phyloP scores from a whole-genome alignment of 352 stramenopile genomes.

The Phytopythium kandeliae region DNA sequence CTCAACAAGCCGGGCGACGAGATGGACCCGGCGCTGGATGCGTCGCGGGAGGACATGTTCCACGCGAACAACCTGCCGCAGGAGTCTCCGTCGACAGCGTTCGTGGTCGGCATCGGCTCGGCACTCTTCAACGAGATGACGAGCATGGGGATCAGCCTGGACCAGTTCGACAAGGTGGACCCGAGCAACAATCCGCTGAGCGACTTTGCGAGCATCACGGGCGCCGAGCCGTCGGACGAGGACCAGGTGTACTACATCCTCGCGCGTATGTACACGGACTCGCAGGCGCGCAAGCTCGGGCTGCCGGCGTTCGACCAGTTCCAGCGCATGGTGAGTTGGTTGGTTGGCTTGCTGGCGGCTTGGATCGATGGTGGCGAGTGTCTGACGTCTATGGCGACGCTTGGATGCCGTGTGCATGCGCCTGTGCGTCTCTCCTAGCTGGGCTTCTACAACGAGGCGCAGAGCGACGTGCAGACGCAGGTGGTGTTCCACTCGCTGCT shows the following conservation, averaged over 20 bases:
- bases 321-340: conserved; percentile 40
- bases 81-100: conserved; percentile 9
- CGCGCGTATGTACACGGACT: conserved; percentile 71
- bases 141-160: conserved; percentile 67
- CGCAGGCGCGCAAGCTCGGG: conserved; percentile 59
- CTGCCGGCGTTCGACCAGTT: conserved; percentile 82
- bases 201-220: conserved; percentile 36
- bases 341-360: neutral
- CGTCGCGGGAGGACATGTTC: conserved; percentile 1
- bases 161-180: conserved; percentile 47
- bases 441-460: conserved; percentile 74
- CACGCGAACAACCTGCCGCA: conserved; percentile 4
- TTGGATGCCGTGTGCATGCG: too few relatives aligned
- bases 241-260: conserved; percentile 82
- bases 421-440: conserved; percentile 25
- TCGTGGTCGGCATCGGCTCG: conserved; percentile 32
- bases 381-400: too few relatives aligned
- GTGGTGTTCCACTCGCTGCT: conserved; percentile 71
- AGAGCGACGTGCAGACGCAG: conserved; percentile 66
- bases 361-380: too few relatives aligned
- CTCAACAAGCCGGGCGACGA: conserved; percentile 28
- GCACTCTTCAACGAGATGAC: conserved; percentile 71
- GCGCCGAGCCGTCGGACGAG: conserved; percentile 30
- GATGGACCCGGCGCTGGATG: conserved; percentile 21
- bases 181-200: conserved; percentile 18